Base-by-base conservation (phyloP, 148 eudicot genomes). In the Chenopodium formosanum region DNA sequence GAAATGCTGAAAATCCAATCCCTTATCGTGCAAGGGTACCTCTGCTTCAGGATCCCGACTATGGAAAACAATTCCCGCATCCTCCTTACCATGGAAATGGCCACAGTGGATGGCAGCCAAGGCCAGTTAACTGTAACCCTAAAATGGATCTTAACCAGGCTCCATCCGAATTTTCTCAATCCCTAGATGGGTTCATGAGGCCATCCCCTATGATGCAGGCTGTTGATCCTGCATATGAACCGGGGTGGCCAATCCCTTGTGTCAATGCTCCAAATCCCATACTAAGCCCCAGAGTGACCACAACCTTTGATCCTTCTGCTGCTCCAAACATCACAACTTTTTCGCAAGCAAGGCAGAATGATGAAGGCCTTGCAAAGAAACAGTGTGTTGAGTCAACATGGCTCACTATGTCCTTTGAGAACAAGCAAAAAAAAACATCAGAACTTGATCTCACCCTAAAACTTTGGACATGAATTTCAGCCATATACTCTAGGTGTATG, bases 391-490 rank as follows among this genome's bases (percentile, higher is more conserved):
- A 66, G 20, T 12, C 48, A 1, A 20, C 13, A 1, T 65, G 60
- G 44, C 73, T 64, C 3, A 31, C 25, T 1, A 62, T 84, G 44
- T 80, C 82, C 32, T 34, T 66, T 2, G 63, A 20, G 20, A 37
- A 56, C 60, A 56, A 16, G 19, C 16, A 13, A 56, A 56, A 16
- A 20, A 56, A 56, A 13, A 12, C 22, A 13, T 4, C 60, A 56
- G 60, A 72, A 32, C 70, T 77, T 81, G 86, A 84, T 72, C 86
- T 84, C 44, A 77, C 73, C 75, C 84, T 84, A 27, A 84, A 78
- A 73, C 86, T 84, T 73, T 84, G 81, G 81, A 34, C 40, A 62
- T 22, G 44, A 75, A 52, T 14, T 52, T 52, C 16, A 40, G 44
- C 7, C 44, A 40, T 5, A 40, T 40, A 40, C 44, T 6, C 44